Conservation (phyloP, 441 rosid species). For the Francoa sonchifolia region DNA sequence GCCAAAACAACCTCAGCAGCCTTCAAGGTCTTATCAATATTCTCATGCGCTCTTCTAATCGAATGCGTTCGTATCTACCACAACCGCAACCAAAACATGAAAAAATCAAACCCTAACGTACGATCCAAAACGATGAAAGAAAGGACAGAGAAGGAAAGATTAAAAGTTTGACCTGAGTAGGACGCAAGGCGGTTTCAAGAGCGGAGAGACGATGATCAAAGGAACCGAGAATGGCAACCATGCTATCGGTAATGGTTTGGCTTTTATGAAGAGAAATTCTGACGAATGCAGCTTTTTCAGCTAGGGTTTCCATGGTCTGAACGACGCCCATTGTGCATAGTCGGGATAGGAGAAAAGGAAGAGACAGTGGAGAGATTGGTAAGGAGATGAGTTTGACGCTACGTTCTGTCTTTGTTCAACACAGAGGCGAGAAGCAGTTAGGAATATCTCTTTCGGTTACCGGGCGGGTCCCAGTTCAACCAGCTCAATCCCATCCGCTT, state of each 20-base stretch:
- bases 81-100: too few relatives aligned
- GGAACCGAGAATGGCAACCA: constrained; percentile 90
- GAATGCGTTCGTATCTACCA: constrained; percentile 82
- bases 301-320: constrained; percentile 55
- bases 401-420: too few relatives aligned
- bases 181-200: constrained; percentile 96
- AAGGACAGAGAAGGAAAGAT: too few relatives aligned
- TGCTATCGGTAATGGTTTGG: constrained; percentile 76
- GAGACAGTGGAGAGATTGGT: too few relatives aligned
- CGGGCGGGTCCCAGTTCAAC: too few relatives aligned
- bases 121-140: too few relatives aligned
- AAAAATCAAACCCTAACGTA: too few relatives aligned
- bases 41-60: constrained; percentile 92
- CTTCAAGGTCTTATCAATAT: constrained; percentile 83
- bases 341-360: too few relatives aligned
- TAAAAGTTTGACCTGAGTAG: constrained; percentile 67
- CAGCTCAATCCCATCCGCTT: too few relatives aligned
- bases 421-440: too few relatives aligned
- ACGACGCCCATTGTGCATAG: constrained; percentile 57
- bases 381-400: too few relatives aligned
- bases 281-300: constrained; percentile 48
- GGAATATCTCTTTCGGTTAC: too few relatives aligned
- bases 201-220: constrained; percentile 95
- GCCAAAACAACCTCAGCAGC: constrained; percentile 72
- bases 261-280: constrained; percentile 68